Evolutionary conservation across 257 asterid species (phyloP), one percentile per base, ranked within the genome.

Genomic region (Osmanthus fragrans): DNA sequence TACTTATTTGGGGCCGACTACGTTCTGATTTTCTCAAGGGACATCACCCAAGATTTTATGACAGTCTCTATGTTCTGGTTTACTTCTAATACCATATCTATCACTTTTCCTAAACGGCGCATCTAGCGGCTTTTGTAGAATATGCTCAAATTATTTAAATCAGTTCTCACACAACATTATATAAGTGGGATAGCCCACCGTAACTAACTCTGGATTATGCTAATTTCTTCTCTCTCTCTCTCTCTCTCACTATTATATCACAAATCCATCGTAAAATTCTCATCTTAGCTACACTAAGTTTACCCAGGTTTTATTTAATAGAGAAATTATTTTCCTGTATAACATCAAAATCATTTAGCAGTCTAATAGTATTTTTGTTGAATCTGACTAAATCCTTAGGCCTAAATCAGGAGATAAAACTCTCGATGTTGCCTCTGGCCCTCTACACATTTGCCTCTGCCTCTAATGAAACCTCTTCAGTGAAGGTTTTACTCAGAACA

Each of bases 401-500:
- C n/a, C n/a, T n/a, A n/a, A n/a, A n/a, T n/a, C n/a, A n/a, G n/a
- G n/a, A n/a, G n/a, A n/a, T n/a, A n/a, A n/a, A n/a, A n/a, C n/a
- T n/a, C n/a, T n/a, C n/a, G n/a, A n/a, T n/a, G n/a, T n/a, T n/a
- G n/a, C n/a, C n/a, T n/a, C n/a, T n/a, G n/a, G n/a, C n/a, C 73
- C 66, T 40, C 49, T 39, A 56, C 70, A 33, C 64, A 27, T 42
- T 64, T 75, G 5, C 66, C 47, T 39, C 42, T 19, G 73, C 65
- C 47, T 45, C 54, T 10, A 54, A 5, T 30, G 65, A 19, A 54
- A 54, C 39, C 54, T 45, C 54, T 45, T 13, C 54, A 34, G 37
- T 69, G 58, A 37, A 32, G 27, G 2, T 37, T 70, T 19, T 51
- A 29, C 81, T 21, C 45, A 54, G 76, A 56, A 72, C 72, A 47